Conservation (phyloP, 106 monocot genomes). For the Agapanthus africanus region DNA sequence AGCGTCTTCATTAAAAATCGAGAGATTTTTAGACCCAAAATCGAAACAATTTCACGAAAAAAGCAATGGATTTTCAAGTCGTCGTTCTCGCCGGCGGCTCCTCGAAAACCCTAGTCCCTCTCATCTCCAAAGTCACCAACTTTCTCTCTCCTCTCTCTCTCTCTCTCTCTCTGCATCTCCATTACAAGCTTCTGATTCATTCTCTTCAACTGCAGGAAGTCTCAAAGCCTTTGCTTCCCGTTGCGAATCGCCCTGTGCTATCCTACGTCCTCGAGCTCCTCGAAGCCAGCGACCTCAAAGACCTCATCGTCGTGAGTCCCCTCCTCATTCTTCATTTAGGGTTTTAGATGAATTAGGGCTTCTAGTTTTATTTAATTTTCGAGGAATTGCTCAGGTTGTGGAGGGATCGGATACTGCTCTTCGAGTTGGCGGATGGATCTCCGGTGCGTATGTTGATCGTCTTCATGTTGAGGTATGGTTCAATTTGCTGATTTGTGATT, state of each 20-base stretch:
- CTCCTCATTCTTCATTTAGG: too few species aligned
- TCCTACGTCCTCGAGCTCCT: constrained; percentile 96
- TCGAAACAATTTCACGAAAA: background rate
- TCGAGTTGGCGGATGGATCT: constrained; percentile 70
- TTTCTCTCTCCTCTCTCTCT: too few species aligned
- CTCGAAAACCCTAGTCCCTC: constrained; percentile 62
- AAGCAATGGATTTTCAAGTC: constrained; percentile 87
- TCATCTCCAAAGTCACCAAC: constrained; percentile 90
- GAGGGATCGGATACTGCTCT: constrained; percentile 59
- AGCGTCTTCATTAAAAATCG: too few species aligned
- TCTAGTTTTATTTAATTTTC: too few species aligned
- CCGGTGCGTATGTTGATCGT: constrained; percentile 76
- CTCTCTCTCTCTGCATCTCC: too few species aligned
- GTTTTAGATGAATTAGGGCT: too few species aligned
- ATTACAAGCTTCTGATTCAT: background rate
- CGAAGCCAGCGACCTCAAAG: constrained; percentile 81
- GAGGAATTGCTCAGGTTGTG: constrained; percentile 84
- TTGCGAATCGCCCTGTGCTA: constrained; percentile 89
- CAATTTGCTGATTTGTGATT: too few species aligned
- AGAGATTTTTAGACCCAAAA: background rate
- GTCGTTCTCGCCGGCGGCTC: constrained; percentile 90
- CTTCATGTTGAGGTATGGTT: constrained; percentile 91
- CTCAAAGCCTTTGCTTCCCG: constrained; percentile 85
- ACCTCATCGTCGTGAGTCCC: constrained; percentile 62
- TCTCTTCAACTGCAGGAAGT: constrained; percentile 45